Evolutionary conservation across 352 stramenopile species (phyloP).

Genomic region (Globisporangium okanoganense): DNA sequence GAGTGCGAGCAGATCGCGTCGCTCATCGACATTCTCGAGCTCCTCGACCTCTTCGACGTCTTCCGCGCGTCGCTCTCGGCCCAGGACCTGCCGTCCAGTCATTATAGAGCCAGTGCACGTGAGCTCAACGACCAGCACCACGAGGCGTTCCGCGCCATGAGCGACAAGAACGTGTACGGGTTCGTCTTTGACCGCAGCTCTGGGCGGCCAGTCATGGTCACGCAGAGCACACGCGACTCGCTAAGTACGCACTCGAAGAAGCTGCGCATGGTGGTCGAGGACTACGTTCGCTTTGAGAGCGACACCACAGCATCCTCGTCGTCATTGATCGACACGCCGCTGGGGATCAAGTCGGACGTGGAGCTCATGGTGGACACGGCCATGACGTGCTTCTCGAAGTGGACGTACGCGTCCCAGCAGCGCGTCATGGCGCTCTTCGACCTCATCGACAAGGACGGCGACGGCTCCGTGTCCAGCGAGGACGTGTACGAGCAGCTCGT

Average conservation of each 20-base stretch:
- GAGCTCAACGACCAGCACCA: background rate
- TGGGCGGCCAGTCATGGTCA: conserved; percentile 32
- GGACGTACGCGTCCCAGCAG: conserved; percentile 27
- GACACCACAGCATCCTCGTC: conserved; percentile 6
- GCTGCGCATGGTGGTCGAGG: conserved; percentile 31
- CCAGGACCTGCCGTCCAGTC: conserved; percentile 4
- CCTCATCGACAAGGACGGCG: conserved; percentile 39
- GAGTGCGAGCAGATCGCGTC: conserved; percentile 29
- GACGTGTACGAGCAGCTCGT: conserved; percentile 43
- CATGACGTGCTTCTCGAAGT: conserved; percentile 41
- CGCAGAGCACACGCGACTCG: conserved; percentile 15
- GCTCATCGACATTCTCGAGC: conserved; percentile 40
- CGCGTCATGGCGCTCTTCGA: conserved; percentile 37
- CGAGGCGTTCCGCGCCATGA: conserved; percentile 18
- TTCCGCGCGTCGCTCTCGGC: conserved; percentile 21
- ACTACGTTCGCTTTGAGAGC: conserved; percentile 28
- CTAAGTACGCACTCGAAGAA: conserved; percentile 9
- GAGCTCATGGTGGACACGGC: conserved; percentile 48
- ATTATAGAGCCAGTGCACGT: background rate
- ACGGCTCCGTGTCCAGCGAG: conserved; percentile 43
- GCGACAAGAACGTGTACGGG: conserved; percentile 40
- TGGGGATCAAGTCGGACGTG: conserved; percentile 51
- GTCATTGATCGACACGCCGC: conserved; percentile 22
- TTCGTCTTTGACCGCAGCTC: conserved; percentile 38
- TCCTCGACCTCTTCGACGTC: conserved; percentile 45